phyloP scores from a whole-genome alignment of 805 yeast genomes.

The Zygotorulaspora chibaensis region DNA sequence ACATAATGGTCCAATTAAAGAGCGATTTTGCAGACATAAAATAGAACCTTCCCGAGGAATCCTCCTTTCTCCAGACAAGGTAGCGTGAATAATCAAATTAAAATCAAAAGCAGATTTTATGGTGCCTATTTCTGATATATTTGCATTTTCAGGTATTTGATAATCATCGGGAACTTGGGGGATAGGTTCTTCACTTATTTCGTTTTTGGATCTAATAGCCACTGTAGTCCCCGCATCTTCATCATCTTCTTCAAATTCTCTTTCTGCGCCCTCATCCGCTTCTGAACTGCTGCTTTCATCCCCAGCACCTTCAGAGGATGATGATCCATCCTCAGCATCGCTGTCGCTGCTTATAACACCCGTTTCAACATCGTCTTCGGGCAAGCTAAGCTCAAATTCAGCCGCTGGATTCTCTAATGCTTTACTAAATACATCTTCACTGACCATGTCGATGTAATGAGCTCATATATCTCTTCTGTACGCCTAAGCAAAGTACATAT shows the following conservation, averaged over 20 bases:
- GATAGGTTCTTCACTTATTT: constrained; percentile 62
- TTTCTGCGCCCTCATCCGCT: constrained; percentile 19
- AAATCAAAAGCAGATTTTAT: constrained; percentile 66
- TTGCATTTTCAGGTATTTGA: constrained; percentile 51
- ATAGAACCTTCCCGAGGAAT: constrained; percentile 78
- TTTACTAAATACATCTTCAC: constrained; percentile 22
- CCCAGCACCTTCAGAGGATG: constrained; percentile 20
- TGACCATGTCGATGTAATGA: constrained; percentile 2
- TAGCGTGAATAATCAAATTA: constrained; percentile 67
- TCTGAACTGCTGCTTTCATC: constrained; percentile 18
- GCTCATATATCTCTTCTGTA: not conserved
- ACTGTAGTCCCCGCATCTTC: constrained; percentile 46
- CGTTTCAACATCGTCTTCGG: constrained; percentile 21
- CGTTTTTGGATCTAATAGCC: constrained; percentile 79
- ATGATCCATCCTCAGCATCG: constrained; percentile 9
- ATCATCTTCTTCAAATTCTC: constrained; percentile 37
- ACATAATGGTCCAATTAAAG: constrained; percentile 68
- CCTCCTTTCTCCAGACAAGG: constrained; percentile 75
- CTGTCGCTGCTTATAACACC: constrained; percentile 16
- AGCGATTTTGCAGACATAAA: constrained; percentile 68
- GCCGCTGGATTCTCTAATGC: constrained; percentile 21
- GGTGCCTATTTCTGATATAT: constrained; percentile 68
- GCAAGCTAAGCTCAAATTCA: constrained; percentile 3
- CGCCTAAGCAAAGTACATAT: too few species aligned
- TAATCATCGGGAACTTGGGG: constrained; percentile 66